Evolutionary conservation across 2,329 filamentous ascomycete genomes (phyloP), one percentile per base, ranked within the genome.

Genomic region (Colletotrichum agaves): DNA sequence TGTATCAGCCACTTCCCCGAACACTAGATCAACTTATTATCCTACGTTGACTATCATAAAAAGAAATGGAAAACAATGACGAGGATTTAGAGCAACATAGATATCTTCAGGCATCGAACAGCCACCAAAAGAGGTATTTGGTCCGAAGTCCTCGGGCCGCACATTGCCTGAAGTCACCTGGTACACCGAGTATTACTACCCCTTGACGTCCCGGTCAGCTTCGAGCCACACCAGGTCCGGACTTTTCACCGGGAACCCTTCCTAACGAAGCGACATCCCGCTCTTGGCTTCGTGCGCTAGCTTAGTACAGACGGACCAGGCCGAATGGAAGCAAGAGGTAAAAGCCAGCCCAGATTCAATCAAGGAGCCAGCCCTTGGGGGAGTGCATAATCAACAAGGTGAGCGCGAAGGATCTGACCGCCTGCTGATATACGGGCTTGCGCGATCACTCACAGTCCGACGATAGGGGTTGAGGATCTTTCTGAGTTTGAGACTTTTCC

Each of bases 251-350:
- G 60, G 60, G 12, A 47, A 41, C 35, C 53, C 47, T 67, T 63
- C 63, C 60, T 31, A 57, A 67, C 27, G n/a, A 33, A 58, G 60
- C 53, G 21, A 44, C 27, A 67, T 67, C 44, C 63, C 60, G 52
- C 60, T 41, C 19, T 35, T 21, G 27, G 4, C 49, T 56, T 57
- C 39, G 43, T 61, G n/a, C n/a, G 13, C 8, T 27, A 33, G 37
- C 19, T 15, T 15, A 15, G 23, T 52, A 4, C 41, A 5, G 12
- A 47, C 52, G 60, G 35, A 19, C 44, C 60, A 59, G 59, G 35
- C 63, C 63, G 59, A 58, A 57, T 67, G 31, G 43, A 37, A 37
- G 52, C 59, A 55, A 23, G 59, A 37, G 21, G 15, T 49, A 21
- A 57, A 43, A 43, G n/a, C 35, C 41, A 5, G 35, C 23, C 41